Base-by-base conservation (phyloP, 257 asterid species). In the Rhazya stricta region DNA sequence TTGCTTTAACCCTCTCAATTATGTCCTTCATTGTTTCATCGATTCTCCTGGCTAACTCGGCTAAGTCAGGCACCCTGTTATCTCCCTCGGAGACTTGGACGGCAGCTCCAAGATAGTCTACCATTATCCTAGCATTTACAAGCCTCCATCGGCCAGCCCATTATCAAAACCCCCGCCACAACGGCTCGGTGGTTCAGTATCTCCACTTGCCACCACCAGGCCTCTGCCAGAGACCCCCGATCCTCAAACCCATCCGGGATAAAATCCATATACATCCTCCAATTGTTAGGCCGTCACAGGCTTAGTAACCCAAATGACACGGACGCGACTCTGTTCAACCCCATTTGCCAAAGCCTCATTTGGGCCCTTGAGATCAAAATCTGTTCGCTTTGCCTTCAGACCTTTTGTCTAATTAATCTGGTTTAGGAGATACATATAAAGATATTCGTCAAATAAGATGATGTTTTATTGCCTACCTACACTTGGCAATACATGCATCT, bases 81-180 rank as follows among this genome's bases (percentile, higher is more conserved):
- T 50, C 41, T 0, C 96, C 98, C 78, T 87, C 84, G 0, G 87
- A 85, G 60, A 88, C 86, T 3, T 57, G 80, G 9, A 86, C 60
- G 0, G 89, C 91, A 0, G 78, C 81, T 15, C 83, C 86, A 53
- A 80, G 71, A 65, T 83, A 80, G 36, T 93, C 92, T 48, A 85
- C 91, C 83, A 91, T 18, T 29, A 84, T 27, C 86, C 76, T 88
- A 0, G 85, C 88, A 30, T 89, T 79, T 36, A 79, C 68, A 82
- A 83, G 98, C 98, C 71, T 89, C 98, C 97, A 93, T 93, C 10
- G 98, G 96, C 98, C 97, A 93, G 7, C 86, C 85, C 76, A 93
- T 30, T 69, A 93, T 82, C 89, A 89, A 48, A n/a, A 86, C 95
- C 3, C 96, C 97, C 0, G 85, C 85, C 0, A 78, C 76, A 5